A percentile compares a stretch with the other conserved stretches of the same genome.
Conservation (phyloP, 2,329 filamentous ascomycete genomes). For the Alternaria sp. region DNA sequence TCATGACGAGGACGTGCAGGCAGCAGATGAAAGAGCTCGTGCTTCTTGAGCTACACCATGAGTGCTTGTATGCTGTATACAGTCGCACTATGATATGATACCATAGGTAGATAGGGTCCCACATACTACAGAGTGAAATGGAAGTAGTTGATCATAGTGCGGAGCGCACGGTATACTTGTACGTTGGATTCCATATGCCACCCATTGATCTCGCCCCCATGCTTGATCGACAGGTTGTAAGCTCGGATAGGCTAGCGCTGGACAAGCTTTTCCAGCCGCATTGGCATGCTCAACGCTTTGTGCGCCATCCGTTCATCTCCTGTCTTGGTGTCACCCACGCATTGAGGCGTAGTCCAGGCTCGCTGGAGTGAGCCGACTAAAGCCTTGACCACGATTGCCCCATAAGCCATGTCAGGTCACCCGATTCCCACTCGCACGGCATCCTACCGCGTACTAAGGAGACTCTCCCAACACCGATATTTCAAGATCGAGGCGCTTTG, state of each 20-base stretch:
- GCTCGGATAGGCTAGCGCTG: background rate
- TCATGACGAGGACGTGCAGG: no score
- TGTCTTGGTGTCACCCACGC: background rate
- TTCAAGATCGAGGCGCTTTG: background rate
- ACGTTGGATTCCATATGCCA: background rate
- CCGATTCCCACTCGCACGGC: background rate
- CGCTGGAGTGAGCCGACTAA: background rate
- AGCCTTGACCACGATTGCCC: background rate
- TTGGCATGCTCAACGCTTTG: background rate
- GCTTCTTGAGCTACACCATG: no score
- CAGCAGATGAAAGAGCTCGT: no score
- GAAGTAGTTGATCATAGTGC: no score
- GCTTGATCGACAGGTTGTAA: background rate
- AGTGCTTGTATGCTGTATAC: no score
- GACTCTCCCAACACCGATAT: background rate
- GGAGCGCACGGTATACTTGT: no score
- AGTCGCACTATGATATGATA: no score
- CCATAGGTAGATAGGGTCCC: no score
- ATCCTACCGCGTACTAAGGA: background rate
- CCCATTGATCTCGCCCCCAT: background rate
- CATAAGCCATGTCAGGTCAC: background rate
- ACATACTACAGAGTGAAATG: no score
- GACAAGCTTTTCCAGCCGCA: constrained; percentile 1
- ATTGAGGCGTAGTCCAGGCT: background rate
- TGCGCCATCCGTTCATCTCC: background rate